Base-by-base conservation (phyloP, 805 yeast species). In the Tetrapisispora taiwanensis region DNA sequence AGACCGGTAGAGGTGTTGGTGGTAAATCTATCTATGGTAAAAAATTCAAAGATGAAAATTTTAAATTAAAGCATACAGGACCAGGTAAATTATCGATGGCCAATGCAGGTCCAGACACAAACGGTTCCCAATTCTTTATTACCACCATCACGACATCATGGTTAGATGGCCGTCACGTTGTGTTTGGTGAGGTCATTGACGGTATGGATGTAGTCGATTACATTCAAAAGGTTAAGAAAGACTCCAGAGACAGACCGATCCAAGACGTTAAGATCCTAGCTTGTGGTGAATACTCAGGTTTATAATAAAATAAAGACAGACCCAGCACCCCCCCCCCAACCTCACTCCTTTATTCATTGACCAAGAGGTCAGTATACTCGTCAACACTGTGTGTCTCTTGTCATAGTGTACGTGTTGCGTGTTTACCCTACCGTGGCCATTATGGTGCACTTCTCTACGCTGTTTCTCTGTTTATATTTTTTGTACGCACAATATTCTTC, bases 131-230 rank as follows among this genome's bases (percentile, higher is more conserved):
- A 68, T 89, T 89, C 64, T 89, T 89, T 75, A 83, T 92, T 69
- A 62, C 66, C 41, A 89, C 97, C 24, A 95, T 84, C 19, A 74
- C 76, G 30, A 86, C 96, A 45, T 70, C 81, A 41, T 92, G 98
- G 97, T 77, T 92, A 60, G 87, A 92, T 60, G 92, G 94, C 52
- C 79, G 72, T 55, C 98, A 92, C 67, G 98, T 92, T 60, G 98
- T 92, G 35, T 92, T 92, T 59, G 98, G 98, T 52, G 86, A 87
- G 69, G 96, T 92, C 45, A 46, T 87, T 15, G 88, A 82, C 46
- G 97, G 97, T 40, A 73, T 79, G 71, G 95, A 90, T 52, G 76
- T 87, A 41, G 85, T 90, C 45, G 67, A 73, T 52, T 72, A 76
- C 65, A 78, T 92, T 59, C 95, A 88, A 68, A 64, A 65, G 39